phyloP scores from a whole-genome alignment of 106 monocot species.

The Phalaenopsis equestris region DNA sequence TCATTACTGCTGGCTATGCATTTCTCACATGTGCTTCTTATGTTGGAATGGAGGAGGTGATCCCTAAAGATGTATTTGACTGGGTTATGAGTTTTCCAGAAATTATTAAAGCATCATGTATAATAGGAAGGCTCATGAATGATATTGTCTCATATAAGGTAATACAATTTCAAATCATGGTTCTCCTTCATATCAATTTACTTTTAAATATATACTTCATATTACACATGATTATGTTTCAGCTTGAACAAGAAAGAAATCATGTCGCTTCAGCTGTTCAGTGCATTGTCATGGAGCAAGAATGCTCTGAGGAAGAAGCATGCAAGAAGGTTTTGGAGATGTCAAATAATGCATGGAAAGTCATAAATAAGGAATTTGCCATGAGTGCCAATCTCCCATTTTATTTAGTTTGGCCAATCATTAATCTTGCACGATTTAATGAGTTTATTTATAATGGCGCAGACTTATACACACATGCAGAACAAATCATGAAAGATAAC shows the following conservation, averaged over 20 bases:
- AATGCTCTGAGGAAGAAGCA: background rate
- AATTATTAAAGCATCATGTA: background rate
- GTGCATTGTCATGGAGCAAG: background rate
- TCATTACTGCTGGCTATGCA: background rate
- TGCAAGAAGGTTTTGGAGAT: background rate
- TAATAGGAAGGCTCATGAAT: background rate
- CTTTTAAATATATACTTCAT: background rate
- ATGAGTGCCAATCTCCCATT: background rate
- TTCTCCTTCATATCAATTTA: background rate
- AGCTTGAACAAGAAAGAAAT: constrained; percentile 1
- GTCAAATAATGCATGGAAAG: background rate
- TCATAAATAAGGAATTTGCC: background rate
- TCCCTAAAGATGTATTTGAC: background rate
- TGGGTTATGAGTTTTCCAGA: background rate
- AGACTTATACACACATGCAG: background rate
- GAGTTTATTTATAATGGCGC: background rate
- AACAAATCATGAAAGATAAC: background rate
- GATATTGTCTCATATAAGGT: constrained; percentile 5
- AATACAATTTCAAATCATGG: background rate
- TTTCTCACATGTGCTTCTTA: constrained; percentile 1
- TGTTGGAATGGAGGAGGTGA: background rate
- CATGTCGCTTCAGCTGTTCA: background rate
- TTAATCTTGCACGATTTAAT: constrained; percentile 4
- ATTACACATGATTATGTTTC: background rate
- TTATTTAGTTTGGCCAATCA: background rate